These are phyloP conservation scores for Pseudoneurospora amorphoporcata DNA, from an alignment of 495 filamentous ascomycete species.

Conservation along the genomic window DNA sequence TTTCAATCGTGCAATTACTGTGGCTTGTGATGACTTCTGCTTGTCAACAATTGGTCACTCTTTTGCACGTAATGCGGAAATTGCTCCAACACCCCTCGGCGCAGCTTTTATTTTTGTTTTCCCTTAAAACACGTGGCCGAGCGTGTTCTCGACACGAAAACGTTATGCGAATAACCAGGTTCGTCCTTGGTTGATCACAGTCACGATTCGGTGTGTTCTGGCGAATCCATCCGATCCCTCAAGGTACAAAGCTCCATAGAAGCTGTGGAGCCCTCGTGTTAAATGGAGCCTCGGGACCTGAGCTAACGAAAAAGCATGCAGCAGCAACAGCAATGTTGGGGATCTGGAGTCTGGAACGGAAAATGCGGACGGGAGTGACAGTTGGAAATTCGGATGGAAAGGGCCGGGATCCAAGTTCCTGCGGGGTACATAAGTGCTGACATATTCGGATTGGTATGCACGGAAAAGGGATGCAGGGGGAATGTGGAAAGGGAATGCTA, in stretches of 20 bases:
- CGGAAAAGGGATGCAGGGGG: not conserved
- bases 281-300: not conserved
- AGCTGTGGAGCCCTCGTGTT: not conserved
- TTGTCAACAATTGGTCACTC: not conserved
- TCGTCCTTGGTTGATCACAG: not conserved
- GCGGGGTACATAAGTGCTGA: not conserved
- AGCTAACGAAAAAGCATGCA: not conserved
- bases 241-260: not conserved
- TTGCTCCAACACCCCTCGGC: not conserved
- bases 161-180: not conserved
- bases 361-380: too few species aligned
- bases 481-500: not conserved
- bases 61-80: not conserved
- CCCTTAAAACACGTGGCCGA: not conserved
- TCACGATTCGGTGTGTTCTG: not conserved
- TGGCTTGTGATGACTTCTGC: not conserved
- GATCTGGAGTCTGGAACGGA: not conserved
- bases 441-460: not conserved
- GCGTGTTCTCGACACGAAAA: not conserved
- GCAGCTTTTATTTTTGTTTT: not conserved
- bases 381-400: not conserved
- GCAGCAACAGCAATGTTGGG: not conserved
- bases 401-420: not conserved
- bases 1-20: too few species aligned
- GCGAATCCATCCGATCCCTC: not conserved